phyloP scores from a whole-genome alignment of 306 rosid species.

The Lithocarpus polystachyus region DNA sequence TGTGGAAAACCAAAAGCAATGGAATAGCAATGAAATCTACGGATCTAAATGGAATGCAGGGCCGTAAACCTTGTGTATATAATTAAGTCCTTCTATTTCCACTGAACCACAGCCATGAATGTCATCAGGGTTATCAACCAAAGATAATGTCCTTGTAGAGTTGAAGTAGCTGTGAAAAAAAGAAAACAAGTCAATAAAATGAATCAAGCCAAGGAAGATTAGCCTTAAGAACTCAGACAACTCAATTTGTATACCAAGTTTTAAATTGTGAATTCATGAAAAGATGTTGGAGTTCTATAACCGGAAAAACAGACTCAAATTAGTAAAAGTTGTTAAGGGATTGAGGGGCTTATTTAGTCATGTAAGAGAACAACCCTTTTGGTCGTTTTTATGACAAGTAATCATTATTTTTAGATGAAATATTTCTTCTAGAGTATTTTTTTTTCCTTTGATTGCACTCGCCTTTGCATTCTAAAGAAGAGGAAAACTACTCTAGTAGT shows the following conservation, averaged over 20 bases:
- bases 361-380: background rate
- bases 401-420: background rate
- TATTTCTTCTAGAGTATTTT: no score
- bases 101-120: conserved; percentile 21
- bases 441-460: background rate
- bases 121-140: conserved; percentile 29
- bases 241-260: background rate
- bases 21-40: background rate
- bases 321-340: background rate
- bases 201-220: background rate
- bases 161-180: conserved; percentile 38
- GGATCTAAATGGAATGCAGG: background rate
- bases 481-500: background rate
- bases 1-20: background rate
- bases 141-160: conserved; percentile 26
- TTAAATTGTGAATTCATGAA: background rate
- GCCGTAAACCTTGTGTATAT: background rate
- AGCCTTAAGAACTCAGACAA: background rate
- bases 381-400: background rate
- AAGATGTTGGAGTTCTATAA: background rate
- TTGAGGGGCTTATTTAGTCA: no score
- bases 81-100: conserved; percentile 18
- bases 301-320: background rate
- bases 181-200: background rate
- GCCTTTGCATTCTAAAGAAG: no score